Evolutionary conservation across 805 yeast genomes (phyloP), one percentile per base, ranked within the genome.

Genomic region (Ogataea parapolymorpha): DNA sequence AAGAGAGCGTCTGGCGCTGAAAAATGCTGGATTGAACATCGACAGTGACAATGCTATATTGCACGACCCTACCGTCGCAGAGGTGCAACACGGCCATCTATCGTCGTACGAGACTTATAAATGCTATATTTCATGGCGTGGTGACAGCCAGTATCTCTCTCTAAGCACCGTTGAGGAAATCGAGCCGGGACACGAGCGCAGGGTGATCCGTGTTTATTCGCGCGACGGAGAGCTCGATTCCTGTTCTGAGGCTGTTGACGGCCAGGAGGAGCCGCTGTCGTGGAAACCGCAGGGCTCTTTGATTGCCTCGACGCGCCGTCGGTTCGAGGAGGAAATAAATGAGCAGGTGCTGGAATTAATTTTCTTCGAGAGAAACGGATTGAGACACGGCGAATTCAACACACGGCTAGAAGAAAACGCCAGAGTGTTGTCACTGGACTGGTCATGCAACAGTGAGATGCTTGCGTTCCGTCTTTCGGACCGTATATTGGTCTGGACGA

Each of bases 221-320:
- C 74, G 97, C 49, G 84, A 83, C 39, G 75, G 72, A 10, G 96
- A 96, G 26, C 69, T 93, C 29, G 84, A 79, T 39, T 80, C 91
- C 41, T 91, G 88, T 9, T 82, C 91, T 14, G 98, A 90, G 63
- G 91, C 99, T 2, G 87, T 85, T 2, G 87, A 87, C 58, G 84
- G 86, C 2, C 75, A 84, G 56, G 95, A 86, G 59, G 80, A 77
- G 37, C 71, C 70, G 32, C 60, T 89, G 22, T 68, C 90, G 9
- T 93, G 98, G 97, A 80, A 86, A 51, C 96, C 97, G 0, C 86
- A 85, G 50, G 98, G 98, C 4, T 76, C 91, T 2, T 64, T 85
- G 39, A 84, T 93, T 51, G 91, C 97, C 2, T 74, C 91, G 2
- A 76, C 90, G 3, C 95, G 85, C 59, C 70, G 95, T 55, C 74